These are phyloP conservation scores for Tetramitus jugosus DNA, from an alignment of 208 protist species.

Conservation along the genomic window DNA sequence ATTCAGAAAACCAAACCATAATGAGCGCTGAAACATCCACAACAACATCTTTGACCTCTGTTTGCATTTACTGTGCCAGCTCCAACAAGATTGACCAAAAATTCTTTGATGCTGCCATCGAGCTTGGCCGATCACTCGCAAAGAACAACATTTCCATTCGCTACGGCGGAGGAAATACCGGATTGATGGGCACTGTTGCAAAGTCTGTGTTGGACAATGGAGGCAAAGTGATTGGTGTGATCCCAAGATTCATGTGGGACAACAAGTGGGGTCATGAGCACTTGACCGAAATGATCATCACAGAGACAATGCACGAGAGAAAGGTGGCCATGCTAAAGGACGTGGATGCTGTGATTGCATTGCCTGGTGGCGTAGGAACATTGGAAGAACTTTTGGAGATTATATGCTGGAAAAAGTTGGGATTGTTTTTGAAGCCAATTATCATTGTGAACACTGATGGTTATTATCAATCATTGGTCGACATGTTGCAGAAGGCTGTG, in stretches of 20 bases:
- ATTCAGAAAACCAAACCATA: no score
- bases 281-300: not conserved
- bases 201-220: not conserved
- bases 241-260: not conserved
- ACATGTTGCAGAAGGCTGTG: conserved; percentile 23
- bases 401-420: conserved; percentile 31
- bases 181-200: not conserved
- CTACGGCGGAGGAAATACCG: conserved; percentile 2
- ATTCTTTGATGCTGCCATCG: not conserved
- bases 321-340: conserved; percentile 21
- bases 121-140: not conserved
- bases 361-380: conserved; percentile 36
- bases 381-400: conserved; percentile 38
- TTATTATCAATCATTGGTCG: conserved; percentile 31
- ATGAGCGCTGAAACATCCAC: no score
- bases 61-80: no score
- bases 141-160: not conserved
- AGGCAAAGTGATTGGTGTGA: conserved; percentile 8
- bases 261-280: not conserved
- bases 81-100: not conserved
- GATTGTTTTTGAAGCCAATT: conserved; percentile 31
- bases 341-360: conserved; percentile 27
- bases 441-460: conserved; percentile 34
- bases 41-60: no score
- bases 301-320: conserved; percentile 27